phyloP scores from a whole-genome alignment of 2,329 filamentous ascomycete species.

The Diaporthe citriasiana region DNA sequence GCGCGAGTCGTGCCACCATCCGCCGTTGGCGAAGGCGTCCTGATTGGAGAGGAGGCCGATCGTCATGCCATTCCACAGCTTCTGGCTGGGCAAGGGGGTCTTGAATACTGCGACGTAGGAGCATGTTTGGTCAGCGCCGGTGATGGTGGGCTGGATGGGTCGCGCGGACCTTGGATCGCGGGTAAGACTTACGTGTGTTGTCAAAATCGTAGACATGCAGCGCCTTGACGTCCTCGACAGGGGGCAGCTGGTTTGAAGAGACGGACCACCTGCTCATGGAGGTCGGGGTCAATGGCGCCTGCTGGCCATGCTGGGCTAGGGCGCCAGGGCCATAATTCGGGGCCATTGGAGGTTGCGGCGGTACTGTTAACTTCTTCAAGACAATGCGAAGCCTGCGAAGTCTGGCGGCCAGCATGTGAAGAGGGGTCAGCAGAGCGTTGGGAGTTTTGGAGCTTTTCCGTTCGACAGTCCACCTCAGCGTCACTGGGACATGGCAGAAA shows the following conservation, averaged over 20 bases:
- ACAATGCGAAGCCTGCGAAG: slow-evolving; percentile 31
- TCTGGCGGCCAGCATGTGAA: slow-evolving; percentile 30
- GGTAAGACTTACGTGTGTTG: slow-evolving; percentile 79
- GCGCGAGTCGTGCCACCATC: slow-evolving; percentile 96
- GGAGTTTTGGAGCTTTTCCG: neutral
- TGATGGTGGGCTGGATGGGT: slow-evolving; percentile 39
- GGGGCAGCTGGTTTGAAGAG: slow-evolving; percentile 40
- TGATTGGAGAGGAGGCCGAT: slow-evolving; percentile 82
- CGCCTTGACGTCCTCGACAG: slow-evolving; percentile 76
- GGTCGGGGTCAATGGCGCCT: slow-evolving; percentile 40
- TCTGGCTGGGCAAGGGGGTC: slow-evolving; percentile 89
- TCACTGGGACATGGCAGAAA: neutral
- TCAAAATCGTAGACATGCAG: slow-evolving; percentile 99
- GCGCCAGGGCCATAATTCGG: slow-evolving; percentile 40
- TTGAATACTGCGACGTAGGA: slow-evolving; percentile 77
- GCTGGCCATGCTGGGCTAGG: slow-evolving; percentile 36
- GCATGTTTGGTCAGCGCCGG: slow-evolving; percentile 41
- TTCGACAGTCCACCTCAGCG: neutral
- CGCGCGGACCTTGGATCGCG: slow-evolving; percentile 14
- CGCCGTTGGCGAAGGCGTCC: slow-evolving; percentile 84
- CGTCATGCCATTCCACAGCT: slow-evolving; percentile 85
- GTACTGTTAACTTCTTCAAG: slow-evolving; percentile 5
- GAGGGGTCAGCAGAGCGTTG: neutral
- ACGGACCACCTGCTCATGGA: slow-evolving; percentile 44
- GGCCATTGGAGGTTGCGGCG: slow-evolving; percentile 34